phyloP scores from a whole-genome alignment of 345 rosid genomes.

The Aurinia saxatilis region DNA sequence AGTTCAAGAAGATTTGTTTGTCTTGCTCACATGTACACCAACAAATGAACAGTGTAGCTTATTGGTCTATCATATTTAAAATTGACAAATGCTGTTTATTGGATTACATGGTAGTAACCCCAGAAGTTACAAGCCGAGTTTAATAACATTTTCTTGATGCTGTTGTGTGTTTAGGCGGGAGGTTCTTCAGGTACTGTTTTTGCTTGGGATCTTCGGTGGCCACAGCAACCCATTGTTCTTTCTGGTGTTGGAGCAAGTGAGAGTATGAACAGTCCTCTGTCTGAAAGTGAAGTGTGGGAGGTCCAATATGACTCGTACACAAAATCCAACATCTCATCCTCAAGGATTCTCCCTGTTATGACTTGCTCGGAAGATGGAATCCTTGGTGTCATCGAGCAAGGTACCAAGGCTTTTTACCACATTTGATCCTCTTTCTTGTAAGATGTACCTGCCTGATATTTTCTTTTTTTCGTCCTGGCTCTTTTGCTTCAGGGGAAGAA shows the following conservation, averaged over 20 bases:
- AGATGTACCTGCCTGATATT: not conserved
- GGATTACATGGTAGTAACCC: not conserved
- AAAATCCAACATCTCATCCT: slow-evolving; percentile 54
- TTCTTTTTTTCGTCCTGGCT: not conserved
- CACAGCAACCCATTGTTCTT: slow-evolving; percentile 55
- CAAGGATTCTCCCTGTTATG: slow-evolving; percentile 75
- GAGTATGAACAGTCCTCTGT: slow-evolving; percentile 30
- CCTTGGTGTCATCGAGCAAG: slow-evolving; percentile 72
- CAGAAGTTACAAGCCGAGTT: not conserved
- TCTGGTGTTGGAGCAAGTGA: slow-evolving; percentile 50
- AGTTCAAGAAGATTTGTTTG: not conserved
- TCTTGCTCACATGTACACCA: not conserved
- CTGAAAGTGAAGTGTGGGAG: slow-evolving; percentile 94
- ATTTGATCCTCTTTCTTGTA: not conserved
- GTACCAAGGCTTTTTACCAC: slow-evolving; percentile 27
- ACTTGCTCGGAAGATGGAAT: slow-evolving; percentile 91
- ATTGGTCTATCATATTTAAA: not conserved
- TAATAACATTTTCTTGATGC: not conserved
- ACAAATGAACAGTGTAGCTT: not conserved
- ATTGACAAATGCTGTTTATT: not conserved
- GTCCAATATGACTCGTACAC: slow-evolving; percentile 61
- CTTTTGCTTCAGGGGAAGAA: slow-evolving; percentile 51
- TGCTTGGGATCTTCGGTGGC: slow-evolving; percentile 89
- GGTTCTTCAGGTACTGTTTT: slow-evolving; percentile 79
- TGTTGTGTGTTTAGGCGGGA: slow-evolving; percentile 52